Evolutionary conservation across 164 flowering plant species (phyloP).

Genomic region (Annona squamosa): DNA sequence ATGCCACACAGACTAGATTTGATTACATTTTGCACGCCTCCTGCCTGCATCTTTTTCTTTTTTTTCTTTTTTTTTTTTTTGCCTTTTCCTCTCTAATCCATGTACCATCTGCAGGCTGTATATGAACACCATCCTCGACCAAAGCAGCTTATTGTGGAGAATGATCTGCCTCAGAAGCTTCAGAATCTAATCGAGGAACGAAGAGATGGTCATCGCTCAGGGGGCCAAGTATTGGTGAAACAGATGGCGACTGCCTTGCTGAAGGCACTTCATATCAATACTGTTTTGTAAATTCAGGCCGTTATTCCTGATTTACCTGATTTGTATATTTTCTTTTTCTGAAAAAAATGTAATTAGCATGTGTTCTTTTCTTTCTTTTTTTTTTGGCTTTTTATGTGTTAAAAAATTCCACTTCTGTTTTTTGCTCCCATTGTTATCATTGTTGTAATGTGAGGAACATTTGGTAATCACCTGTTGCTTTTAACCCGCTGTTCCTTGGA

Average conservation of each 20-base stretch:
- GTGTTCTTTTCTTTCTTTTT: not conserved
- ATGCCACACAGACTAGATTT: not conserved
- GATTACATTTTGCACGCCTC: no score
- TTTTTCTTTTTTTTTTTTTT: not conserved
- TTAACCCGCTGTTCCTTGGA: no score
- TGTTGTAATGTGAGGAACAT: not conserved
- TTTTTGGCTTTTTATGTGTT: not conserved
- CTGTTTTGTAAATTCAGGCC: conserved; percentile 58
- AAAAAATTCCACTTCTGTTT: not conserved
- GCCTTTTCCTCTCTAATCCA: not conserved
- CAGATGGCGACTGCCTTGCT: conserved; percentile 99
- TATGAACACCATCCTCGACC: conserved; percentile 99
- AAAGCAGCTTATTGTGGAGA: conserved; percentile 95
- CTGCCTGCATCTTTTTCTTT: not conserved
- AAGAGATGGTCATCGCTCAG: conserved; percentile 85
- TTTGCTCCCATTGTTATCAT: not conserved
- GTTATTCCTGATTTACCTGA: not conserved
- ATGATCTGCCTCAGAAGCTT: conserved; percentile 88
- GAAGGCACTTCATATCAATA: conserved; percentile 93
- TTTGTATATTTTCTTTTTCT: conserved; percentile 8
- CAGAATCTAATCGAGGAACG: conserved; percentile 93
- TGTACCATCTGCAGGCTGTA: conserved; percentile 51
- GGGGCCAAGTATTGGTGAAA: conserved; percentile 95
- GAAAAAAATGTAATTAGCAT: conserved; percentile 5
- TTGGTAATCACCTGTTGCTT: not conserved